Evolutionary conservation across 73 alveolate species (phyloP).

Genomic region (Paramecium tetraurelia): DNA sequence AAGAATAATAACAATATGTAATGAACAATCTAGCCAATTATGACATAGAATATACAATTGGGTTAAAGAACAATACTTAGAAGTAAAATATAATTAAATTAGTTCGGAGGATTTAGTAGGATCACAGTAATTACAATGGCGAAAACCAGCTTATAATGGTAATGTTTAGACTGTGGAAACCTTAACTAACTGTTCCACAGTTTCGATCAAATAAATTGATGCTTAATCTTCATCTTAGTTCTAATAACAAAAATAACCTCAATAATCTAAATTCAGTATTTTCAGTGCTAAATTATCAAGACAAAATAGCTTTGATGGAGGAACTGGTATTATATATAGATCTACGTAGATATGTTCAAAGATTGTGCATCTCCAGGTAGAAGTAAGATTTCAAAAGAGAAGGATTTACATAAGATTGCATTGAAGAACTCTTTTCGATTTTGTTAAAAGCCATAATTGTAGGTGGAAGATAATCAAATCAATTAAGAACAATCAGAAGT

Average conservation of each 20-base stretch:
- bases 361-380: constrained; percentile 50
- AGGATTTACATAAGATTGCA: constrained; percentile 35
- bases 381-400: not conserved
- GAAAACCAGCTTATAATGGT: constrained; percentile 59
- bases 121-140: constrained; percentile 45
- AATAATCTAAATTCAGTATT: constrained; percentile 26
- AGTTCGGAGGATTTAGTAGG: constrained; percentile 57
- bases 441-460: not conserved
- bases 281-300: constrained; percentile 1
- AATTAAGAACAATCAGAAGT: constrained; percentile 10
- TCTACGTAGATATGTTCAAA: not conserved
- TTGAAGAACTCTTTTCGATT: not conserved
- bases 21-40: constrained; percentile 35
- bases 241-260: not conserved
- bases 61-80: not conserved
- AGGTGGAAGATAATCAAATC: not conserved
- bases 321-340: not conserved
- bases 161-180: constrained; percentile 52
- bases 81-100: not conserved
- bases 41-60: constrained; percentile 52
- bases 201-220: constrained; percentile 41
- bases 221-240: not conserved
- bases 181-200: constrained; percentile 50
- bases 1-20: constrained; percentile 8
- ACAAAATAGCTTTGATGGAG: constrained; percentile 32